Evolutionary conservation across 2,329 filamentous ascomycete species (phyloP), one percentile per base, ranked within the genome.

Genomic region (Achaetomium macrosporum): DNA sequence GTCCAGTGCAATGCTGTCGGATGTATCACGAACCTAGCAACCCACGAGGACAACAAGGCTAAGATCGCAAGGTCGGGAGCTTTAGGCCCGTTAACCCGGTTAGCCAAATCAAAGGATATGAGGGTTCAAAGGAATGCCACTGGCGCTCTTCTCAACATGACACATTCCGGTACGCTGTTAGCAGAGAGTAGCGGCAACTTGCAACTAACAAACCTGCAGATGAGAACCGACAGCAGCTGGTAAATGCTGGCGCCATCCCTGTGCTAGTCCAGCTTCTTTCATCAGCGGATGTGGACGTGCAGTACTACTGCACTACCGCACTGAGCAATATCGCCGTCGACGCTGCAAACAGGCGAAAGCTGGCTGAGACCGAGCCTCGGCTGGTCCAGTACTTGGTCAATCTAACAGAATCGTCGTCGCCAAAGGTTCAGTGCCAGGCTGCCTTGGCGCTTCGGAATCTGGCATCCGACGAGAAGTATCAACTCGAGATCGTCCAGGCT

Each of bases 1-100:
- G 93, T 99, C 25, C 93, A 99, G 72, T 99, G 93, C 77, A 99
- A 99, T 70, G 93, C 93, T 41, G 93, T 99, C 56, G 93, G 93
- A 47, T 99, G 93, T 75, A 99, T 99, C 69, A 99, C 93, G 42
- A 99, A 99, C 68, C 74, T 99, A 52, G 93, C 93, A 50, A 99
- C 93, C 2, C 93, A 99, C 66, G 93, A 99, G 73, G 93, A 97
- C 63, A 99, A 99, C 75, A 99, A 99, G 75, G 91, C 93, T 54
- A 96, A 95, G 74, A 99, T 99, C 69, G 93, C 93, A 61, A 83
- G 90, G 57, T 99, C 93, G 3, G 93, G 93, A 54, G 93, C 93
- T 50, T 78, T 99, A 52, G 89, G 87, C 8, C 93, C 93, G 9
- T 75, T 99, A 62, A 99, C 93, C 42, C 83, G 88, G 58, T 76